Evolutionary conservation across 169 alveolate genomes (phyloP).

Genomic region (Babesia sp.): DNA sequence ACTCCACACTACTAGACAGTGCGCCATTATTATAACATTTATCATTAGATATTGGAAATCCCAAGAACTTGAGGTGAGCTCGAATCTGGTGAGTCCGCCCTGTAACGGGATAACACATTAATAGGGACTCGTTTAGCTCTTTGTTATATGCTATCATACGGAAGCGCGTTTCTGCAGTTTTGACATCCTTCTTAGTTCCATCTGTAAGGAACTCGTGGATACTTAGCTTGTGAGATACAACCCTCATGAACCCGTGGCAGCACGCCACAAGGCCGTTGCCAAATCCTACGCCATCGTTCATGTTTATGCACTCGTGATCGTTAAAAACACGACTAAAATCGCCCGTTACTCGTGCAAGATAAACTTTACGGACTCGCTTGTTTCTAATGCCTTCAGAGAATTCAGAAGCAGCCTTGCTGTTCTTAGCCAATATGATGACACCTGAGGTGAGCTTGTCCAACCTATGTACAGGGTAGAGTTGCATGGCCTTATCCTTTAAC

Average conservation of each 20-base stretch:
- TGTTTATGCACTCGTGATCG: conserved; percentile 9
- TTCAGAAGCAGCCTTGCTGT: conserved; percentile 63
- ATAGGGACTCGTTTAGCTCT: conserved; percentile 81
- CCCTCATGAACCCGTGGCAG: conserved; percentile 49
- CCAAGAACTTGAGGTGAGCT: conserved; percentile 90
- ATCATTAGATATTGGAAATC: conserved; percentile 89
- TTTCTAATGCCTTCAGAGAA: conserved; percentile 63
- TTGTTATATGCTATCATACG: conserved; percentile 82
- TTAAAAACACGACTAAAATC: conserved; percentile 57
- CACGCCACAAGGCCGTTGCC: conserved; percentile 17
- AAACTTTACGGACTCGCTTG: conserved; percentile 64
- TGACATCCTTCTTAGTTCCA: conserved; percentile 2
- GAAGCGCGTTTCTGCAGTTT: conserved; percentile 73
- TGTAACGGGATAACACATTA: conserved; percentile 91
- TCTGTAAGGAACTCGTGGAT: conserved; percentile 41
- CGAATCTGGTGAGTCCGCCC: conserved; percentile 98
- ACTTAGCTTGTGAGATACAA: conserved; percentile 30
- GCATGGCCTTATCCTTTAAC: not conserved
- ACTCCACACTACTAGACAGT: conserved; percentile 50
- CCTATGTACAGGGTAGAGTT: conserved; percentile 70
- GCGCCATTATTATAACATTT: conserved; percentile 61
- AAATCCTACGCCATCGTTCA: conserved; percentile 4
- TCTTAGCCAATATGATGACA: conserved; percentile 71
- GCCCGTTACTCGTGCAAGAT: conserved; percentile 76
- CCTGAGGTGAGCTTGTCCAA: conserved; percentile 79